These are phyloP conservation scores for Juglanconis oblonga DNA, from an alignment of 2,329 filamentous ascomycete species.

Conservation along the genomic window DNA sequence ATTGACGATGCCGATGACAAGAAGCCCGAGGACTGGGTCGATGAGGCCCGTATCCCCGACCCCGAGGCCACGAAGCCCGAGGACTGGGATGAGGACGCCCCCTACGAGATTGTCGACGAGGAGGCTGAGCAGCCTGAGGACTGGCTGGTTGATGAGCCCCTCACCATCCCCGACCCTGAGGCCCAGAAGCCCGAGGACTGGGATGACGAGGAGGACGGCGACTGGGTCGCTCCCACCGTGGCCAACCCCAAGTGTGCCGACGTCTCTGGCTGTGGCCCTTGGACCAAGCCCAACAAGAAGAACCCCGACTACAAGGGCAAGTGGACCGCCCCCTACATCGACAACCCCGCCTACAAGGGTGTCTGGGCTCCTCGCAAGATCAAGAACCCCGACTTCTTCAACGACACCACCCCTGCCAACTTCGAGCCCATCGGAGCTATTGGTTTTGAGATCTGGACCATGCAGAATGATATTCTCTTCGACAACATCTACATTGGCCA, in stretches of 20 bases:
- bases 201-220: constrained; percentile 99
- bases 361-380: constrained; percentile 94
- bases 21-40: constrained; percentile 96
- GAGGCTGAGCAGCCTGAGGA: constrained; percentile 88
- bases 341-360: constrained; percentile 98
- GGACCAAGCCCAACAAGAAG: constrained; percentile 86
- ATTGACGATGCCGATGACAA: constrained; percentile 91
- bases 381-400: constrained; percentile 90
- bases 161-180: constrained; percentile 84
- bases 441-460: constrained; percentile 99
- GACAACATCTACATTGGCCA: constrained; percentile 99
- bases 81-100: constrained; percentile 98
- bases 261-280: constrained; percentile 88
- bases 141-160: constrained; percentile 90
- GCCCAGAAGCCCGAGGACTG: constrained; percentile 97
- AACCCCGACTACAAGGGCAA: constrained; percentile 99
- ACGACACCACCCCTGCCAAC: constrained; percentile 96
- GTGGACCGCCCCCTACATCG: constrained; percentile 88
- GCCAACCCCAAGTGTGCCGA: constrained; percentile 96
- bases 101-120: constrained; percentile 93
- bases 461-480: constrained; percentile 98
- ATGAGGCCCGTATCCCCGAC: constrained; percentile 85
- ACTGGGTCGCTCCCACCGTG: constrained; percentile 88
- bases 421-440: constrained; percentile 98
- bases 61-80: constrained; percentile 94